These are phyloP conservation scores for Ophiostoma montium DNA, from an alignment of 2,329 filamentous ascomycete genomes.

Conservation along the genomic window DNA sequence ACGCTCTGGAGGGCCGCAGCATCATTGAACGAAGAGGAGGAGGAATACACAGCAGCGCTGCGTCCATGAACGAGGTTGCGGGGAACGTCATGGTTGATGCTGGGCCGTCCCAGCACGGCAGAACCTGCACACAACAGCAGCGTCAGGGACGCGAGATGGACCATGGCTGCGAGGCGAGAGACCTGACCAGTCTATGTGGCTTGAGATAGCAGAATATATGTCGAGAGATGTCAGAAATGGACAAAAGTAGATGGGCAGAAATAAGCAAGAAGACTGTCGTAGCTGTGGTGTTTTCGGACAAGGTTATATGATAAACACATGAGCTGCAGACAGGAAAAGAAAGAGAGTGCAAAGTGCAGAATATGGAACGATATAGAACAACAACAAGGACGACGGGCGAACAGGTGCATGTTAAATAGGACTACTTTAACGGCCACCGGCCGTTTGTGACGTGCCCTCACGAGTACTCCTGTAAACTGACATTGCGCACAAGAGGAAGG, in stretches of 20 bases:
- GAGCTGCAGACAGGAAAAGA: background rate
- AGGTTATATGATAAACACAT: no score
- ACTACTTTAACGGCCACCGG: background rate
- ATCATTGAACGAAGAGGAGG: background rate
- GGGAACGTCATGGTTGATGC: background rate
- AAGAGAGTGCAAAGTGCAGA: no score
- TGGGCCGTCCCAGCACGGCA: background rate
- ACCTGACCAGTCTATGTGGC: background rate
- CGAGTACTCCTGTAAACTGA: no score
- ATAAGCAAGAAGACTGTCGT: no score
- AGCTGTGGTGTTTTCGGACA: no score
- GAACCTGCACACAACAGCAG: background rate
- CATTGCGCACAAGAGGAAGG: background rate
- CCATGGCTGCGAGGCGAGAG: background rate
- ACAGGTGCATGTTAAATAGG: no score
- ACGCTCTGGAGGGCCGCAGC: background rate
- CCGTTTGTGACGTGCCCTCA: no score
- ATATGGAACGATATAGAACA: no score
- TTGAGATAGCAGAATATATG: no score
- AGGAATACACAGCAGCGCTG: background rate
- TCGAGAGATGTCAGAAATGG: no score
- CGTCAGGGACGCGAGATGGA: background rate
- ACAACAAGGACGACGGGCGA: no score
- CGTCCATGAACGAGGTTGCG: background rate
- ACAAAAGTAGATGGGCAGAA: no score